Evolutionary conservation across 2,329 filamentous ascomycete species (phyloP), one percentile per base, ranked within the genome.

Genomic region (Myriangium duriaei): DNA sequence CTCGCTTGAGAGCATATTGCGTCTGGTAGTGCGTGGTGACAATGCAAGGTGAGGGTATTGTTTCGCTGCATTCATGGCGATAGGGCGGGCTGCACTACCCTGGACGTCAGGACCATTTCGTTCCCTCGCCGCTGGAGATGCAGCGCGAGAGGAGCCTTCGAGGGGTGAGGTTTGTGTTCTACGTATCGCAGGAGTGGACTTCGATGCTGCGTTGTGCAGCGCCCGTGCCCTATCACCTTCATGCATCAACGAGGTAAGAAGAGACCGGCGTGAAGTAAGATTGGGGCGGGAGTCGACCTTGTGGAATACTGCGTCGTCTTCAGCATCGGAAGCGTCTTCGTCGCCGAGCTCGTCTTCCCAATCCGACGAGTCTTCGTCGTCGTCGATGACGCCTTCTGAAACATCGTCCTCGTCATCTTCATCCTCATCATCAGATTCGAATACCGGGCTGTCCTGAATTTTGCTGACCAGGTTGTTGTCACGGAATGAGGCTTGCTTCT

Each of bases 1-100:
- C 63, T 98, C 91, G 0, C 84, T 92, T 6, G 84, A 81, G 40
- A 98, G 72, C 91, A 98, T 98, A 60, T 95, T 92, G 43, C 87
- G 76, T 36, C 91, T 76, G 0, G 87, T 95, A 0, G 88, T 95
- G 41, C 86, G 76, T 3, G 91, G 91, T 4, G 91, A 96, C 47
- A 94, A 71, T 2, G 85, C 82, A 10, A 53, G 44, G 40, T 51
- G 49, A 39, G 83, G 80, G 47, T 81, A 75, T 4, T 65, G 65
- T 41, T 77, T 77, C n/a, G 72, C 72, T 13, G 79, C 72, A 11
- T 76, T 79, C 53, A 79, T 74, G 51, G 79, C 74, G 53, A 94
- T 94, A 17, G 87, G 85, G 58, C 88, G 85, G 1, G 84, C 79
- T 35, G 34, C 39, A 38, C 24, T 19, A 5, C 14, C 41, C 31